These are phyloP conservation scores for Fraxinus sp. DNA, from an alignment of 305 asterid genomes.

Conservation along the genomic window DNA sequence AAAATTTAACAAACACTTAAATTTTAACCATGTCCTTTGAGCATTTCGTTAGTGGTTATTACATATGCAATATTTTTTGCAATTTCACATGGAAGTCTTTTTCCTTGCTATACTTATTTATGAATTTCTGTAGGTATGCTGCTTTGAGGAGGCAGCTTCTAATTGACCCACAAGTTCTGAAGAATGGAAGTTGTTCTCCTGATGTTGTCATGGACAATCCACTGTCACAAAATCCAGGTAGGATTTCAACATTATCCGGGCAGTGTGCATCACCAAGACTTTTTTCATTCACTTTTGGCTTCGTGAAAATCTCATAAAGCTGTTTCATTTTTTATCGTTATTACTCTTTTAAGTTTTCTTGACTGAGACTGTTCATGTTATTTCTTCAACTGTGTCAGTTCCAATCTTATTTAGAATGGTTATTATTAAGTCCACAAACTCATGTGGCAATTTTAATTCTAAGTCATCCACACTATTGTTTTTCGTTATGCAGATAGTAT, in stretches of 20 bases:
- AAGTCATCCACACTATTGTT: background rate
- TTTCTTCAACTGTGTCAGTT: background rate
- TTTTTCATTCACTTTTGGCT: background rate
- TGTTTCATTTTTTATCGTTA: background rate
- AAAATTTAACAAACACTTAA: background rate
- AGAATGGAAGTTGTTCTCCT: slow-evolving; percentile 69
- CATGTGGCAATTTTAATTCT: background rate
- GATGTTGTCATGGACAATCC: slow-evolving; percentile 91
- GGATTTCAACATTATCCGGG: background rate
- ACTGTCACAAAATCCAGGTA: slow-evolving; percentile 88
- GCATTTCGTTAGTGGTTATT: background rate
- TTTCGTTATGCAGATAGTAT: slow-evolving; percentile 64
- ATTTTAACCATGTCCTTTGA: background rate
- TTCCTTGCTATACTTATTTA: background rate
- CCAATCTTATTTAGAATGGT: background rate
- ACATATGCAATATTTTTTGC: background rate
- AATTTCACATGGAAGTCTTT: background rate
- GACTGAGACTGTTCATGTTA: background rate
- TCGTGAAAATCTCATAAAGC: background rate
- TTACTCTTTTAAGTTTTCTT: background rate
- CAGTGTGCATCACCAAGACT: background rate
- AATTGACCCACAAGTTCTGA: slow-evolving; percentile 74
- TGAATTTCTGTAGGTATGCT: slow-evolving; percentile 59
- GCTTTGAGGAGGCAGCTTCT: slow-evolving; percentile 79
- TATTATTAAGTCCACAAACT: background rate